A percentile compares a stretch with the other conserved stretches of the same genome.
phyloP scores from a whole-genome alignment of 805 yeast species.

The Lachancea meyersii region DNA sequence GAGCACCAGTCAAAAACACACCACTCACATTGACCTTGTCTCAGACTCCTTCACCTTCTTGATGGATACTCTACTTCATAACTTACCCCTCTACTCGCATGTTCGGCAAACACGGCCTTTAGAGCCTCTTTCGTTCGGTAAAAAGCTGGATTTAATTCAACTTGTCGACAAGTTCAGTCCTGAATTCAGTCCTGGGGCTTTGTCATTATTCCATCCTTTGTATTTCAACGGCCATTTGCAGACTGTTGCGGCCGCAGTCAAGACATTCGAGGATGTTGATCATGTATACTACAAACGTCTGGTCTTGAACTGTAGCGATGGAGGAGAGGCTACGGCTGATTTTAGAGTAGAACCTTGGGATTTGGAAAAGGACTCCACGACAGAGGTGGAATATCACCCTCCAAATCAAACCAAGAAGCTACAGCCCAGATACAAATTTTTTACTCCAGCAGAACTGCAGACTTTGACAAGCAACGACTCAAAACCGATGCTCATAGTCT shows the following conservation, averaged over 20 bases:
- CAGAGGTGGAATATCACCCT: constrained; percentile 19
- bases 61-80: constrained; percentile 3
- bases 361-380: constrained; percentile 13
- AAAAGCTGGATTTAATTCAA: constrained; percentile 14
- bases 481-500: constrained; percentile 54
- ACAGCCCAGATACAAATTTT: constrained; percentile 22
- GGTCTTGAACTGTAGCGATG: constrained; percentile 47
- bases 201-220: constrained; percentile 49
- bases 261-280: constrained; percentile 42
- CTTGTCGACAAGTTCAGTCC: constrained; percentile 37
- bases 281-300: constrained; percentile 58
- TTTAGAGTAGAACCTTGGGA: constrained; percentile 41
- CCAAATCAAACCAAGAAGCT: constrained; percentile 34
- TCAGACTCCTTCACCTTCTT: too few relatives aligned
- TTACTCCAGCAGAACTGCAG: constrained; percentile 39
- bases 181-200: constrained; percentile 39
- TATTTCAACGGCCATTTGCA: constrained; percentile 64
- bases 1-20: too few relatives aligned
- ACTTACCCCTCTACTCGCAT: constrained; percentile 8
- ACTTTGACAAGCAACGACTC: constrained; percentile 30
- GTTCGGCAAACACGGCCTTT: constrained; percentile 10
- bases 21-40: too few relatives aligned
- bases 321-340: constrained; percentile 68
- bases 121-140: constrained; percentile 8
- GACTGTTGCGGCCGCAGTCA: constrained; percentile 55